A percentile compares a stretch with the other conserved stretches of the same genome.
phyloP scores from a whole-genome alignment of 176 grass and related monocot genomes.

The Bolboschoenus planiculmis region DNA sequence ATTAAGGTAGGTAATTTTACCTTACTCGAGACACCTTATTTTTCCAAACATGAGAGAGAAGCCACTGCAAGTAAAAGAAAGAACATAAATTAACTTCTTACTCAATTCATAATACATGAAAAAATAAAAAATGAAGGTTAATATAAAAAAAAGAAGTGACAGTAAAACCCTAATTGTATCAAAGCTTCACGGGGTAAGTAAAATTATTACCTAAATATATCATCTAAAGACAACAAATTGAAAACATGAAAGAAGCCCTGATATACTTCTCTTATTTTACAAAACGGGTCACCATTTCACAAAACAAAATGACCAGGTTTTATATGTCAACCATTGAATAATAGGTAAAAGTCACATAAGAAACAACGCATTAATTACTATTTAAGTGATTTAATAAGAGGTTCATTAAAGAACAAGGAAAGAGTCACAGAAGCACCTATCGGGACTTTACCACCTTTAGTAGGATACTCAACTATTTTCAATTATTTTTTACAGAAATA shows the following conservation, averaged over 20 bases:
- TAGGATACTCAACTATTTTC: background rate
- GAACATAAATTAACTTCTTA: background rate
- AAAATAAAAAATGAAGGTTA: background rate
- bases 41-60: conserved; percentile 11
- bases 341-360: background rate
- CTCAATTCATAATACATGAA: background rate
- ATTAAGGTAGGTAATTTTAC: background rate
- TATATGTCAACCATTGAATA: background rate
- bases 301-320: background rate
- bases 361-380: background rate
- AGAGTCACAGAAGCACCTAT: background rate
- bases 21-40: conserved; percentile 11
- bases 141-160: background rate
- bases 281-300: background rate
- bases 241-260: background rate
- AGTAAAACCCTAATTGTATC: background rate
- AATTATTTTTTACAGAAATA: no score
- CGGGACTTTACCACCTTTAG: background rate
- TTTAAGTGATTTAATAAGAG: background rate
- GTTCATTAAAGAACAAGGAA: background rate
- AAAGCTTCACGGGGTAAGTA: background rate
- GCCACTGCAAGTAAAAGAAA: conserved; percentile 25
- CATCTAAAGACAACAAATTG: background rate
- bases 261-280: background rate
- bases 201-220: background rate